These are phyloP conservation scores for Geum urbanum DNA, from an alignment of 306 rosid genomes.

Conservation along the genomic window DNA sequence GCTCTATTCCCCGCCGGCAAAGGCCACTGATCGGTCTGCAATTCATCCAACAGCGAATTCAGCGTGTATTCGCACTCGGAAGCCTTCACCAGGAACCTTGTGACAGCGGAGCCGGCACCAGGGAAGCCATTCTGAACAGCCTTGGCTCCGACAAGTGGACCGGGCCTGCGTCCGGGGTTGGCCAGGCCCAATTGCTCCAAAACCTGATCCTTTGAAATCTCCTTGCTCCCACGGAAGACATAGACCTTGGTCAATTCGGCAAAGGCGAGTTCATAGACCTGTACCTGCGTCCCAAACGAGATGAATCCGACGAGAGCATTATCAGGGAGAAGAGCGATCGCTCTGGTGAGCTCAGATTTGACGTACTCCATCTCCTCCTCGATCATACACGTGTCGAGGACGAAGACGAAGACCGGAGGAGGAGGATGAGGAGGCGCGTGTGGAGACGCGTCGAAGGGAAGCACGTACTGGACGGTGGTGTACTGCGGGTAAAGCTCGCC, in stretches of 20 bases:
- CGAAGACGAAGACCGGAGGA: constrained; percentile 67
- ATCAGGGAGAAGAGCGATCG: constrained; percentile 70
- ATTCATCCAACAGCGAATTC: constrained; percentile 74
- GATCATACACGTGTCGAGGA: constrained; percentile 84
- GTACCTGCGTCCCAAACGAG: constrained; percentile 90
- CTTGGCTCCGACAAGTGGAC: constrained; percentile 33
- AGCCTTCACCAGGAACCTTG: constrained; percentile 73
- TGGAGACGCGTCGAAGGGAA: constrained; percentile 37
- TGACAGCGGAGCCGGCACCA: constrained; percentile 37
- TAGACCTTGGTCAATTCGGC: constrained; percentile 87
- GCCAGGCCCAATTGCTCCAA: constrained; percentile 76
- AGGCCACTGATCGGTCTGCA: constrained; percentile 93
- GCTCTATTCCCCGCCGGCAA: constrained; percentile 66
- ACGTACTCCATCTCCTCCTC: constrained; percentile 73
- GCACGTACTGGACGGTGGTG: constrained; percentile 73
- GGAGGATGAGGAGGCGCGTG: constrained; percentile 32
- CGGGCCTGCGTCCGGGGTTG: constrained; percentile 46
- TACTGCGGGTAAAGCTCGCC: constrained; percentile 91
- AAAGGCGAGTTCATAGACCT: constrained; percentile 90
- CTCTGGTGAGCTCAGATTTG: constrained; percentile 63
- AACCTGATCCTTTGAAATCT: constrained; percentile 68
- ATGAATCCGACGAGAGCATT: constrained; percentile 83
- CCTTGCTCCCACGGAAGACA: constrained; percentile 78
- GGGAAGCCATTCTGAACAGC: constrained; percentile 41
- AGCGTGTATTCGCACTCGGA: constrained; percentile 88